phyloP scores from a whole-genome alignment of 2,329 filamentous ascomycete species.

The Intubia oerlemansii region DNA sequence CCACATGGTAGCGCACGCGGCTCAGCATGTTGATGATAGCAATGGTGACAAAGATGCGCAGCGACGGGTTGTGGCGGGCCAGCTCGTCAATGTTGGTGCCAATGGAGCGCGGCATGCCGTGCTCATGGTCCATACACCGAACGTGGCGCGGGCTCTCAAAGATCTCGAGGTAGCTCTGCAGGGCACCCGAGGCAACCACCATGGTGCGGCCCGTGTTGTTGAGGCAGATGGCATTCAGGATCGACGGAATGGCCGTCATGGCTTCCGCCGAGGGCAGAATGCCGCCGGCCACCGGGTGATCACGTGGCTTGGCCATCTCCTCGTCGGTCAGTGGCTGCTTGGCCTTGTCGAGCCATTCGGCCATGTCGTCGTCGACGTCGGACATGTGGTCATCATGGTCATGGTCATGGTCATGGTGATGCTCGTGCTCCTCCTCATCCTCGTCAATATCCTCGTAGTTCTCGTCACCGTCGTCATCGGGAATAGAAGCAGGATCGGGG shows the following conservation, averaged over 20 bases:
- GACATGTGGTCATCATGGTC: slow-evolving; percentile 12
- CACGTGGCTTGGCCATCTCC: slow-evolving; percentile 22
- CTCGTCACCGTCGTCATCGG: neutral
- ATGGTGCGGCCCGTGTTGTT: slow-evolving; percentile 74
- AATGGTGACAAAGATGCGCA: slow-evolving; percentile 62
- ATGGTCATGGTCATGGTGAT: slow-evolving; percentile 2
- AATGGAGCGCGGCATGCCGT: slow-evolving; percentile 45
- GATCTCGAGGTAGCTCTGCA: slow-evolving; percentile 84
- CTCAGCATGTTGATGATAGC: slow-evolving; percentile 80
- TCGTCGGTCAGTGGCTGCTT: slow-evolving; percentile 31
- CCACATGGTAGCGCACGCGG: slow-evolving; percentile 55
- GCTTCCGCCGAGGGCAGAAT: slow-evolving; percentile 79
- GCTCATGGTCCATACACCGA: slow-evolving; percentile 55
- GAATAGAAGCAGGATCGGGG: neutral
- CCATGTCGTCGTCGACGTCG: neutral
- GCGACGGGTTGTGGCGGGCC: slow-evolving; percentile 70
- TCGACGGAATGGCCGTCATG: slow-evolving; percentile 66
- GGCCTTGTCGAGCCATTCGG: slow-evolving; percentile 16
- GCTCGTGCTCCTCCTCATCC: neutral
- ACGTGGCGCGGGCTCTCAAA: slow-evolving; percentile 86
- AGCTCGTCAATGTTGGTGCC: slow-evolving; percentile 85
- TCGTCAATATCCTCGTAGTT: neutral
- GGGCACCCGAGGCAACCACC: slow-evolving; percentile 61
- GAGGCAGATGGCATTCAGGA: slow-evolving; percentile 83
- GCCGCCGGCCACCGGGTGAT: slow-evolving; percentile 35